Base-by-base conservation (phyloP, 768 basidiomycete species). In the Kondoa malvinella region DNA sequence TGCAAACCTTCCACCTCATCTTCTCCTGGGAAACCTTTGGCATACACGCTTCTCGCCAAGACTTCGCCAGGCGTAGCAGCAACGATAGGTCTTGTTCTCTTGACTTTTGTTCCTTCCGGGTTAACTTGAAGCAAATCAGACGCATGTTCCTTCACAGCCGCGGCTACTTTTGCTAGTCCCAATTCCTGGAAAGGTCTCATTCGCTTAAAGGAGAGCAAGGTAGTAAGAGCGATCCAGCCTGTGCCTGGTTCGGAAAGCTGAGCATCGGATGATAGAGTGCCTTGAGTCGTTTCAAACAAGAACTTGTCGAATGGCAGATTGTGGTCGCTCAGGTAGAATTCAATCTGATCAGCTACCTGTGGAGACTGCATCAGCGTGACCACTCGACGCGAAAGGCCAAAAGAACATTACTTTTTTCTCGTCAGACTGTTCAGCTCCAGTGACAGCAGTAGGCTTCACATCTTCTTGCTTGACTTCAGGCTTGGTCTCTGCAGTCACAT, bases 261-360 rank as follows among this genome's bases (percentile, higher is more conserved):
- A 2, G 65, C 34, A 34, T 67, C 64, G 21, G 67, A 34, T n/a
- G 50, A 31, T 89, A 56, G 88, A 86, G 1, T 83, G 80, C 71
- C 85, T 86, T 70, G 77, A 76, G 29, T 85, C 83, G 76, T 94
- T 85, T 60, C 85, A 90, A 91, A 96, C 88, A 95, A 90, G 81
- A 92, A 95, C 79, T 89, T 87, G 81, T 91, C 89, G 71, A 83
- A 91, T 1, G 92, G 92, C 66, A 96, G 83, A 77, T 95, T 94
- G n/a, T 89, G 82, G 77, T 95, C 92, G 61, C 89, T 88, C 78
- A 96, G 92, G 80, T 95, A 95, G 77, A 95, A 96, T 76, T 92
- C 88, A 74, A 94, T n/a, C n/a, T n/a, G n/a, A n/a, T n/a, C n/a
- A n/a, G n/a, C n/a, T n/a, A n/a, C n/a, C n/a, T n/a, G n/a, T n/a